A percentile compares a stretch with the other conserved stretches of the same genome.
These are phyloP conservation scores for Trametes versicolor DNA, from an alignment of 1,284 basidiomycete genomes.

Conservation along the genomic window DNA sequence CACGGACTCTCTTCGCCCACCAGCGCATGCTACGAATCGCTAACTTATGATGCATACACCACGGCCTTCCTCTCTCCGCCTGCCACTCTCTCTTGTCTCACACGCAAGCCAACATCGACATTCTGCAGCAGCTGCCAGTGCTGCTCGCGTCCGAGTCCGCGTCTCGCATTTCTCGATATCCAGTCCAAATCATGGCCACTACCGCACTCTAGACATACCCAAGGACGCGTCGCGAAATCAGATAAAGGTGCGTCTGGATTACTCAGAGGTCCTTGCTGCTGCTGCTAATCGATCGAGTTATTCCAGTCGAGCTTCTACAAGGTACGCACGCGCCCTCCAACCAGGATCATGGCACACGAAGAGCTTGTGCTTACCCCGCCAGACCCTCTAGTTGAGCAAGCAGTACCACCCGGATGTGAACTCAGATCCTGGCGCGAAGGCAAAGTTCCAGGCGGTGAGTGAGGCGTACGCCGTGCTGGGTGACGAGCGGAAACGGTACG, in stretches of 20 bases:
- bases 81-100: neutral
- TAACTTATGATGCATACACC: neutral
- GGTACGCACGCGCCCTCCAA: conserved; percentile 38
- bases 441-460: conserved; percentile 57
- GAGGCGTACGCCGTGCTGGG: conserved; percentile 59
- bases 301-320: conserved; percentile 57
- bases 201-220: conserved; percentile 54
- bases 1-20: too few relatives aligned
- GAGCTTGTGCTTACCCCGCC: conserved; percentile 16
- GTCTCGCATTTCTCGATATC: conserved; percentile 27
- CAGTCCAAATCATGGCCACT: conserved; percentile 43
- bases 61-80: neutral
- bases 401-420: conserved; percentile 58
- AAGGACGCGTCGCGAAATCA: conserved; percentile 54
- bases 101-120: neutral
- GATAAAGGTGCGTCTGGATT: conserved; percentile 53
- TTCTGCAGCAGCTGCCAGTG: neutral
- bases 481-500: conserved; percentile 57
- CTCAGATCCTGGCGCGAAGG: conserved; percentile 50
- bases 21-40: too few relatives aligned
- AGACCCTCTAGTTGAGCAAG: conserved; percentile 55
- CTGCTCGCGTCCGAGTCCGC: neutral
- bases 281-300: conserved; percentile 1
- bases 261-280: neutral
- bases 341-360: neutral